These are phyloP conservation scores for Starmera dryadoides DNA, from an alignment of 805 yeast species.

Conservation along the genomic window DNA sequence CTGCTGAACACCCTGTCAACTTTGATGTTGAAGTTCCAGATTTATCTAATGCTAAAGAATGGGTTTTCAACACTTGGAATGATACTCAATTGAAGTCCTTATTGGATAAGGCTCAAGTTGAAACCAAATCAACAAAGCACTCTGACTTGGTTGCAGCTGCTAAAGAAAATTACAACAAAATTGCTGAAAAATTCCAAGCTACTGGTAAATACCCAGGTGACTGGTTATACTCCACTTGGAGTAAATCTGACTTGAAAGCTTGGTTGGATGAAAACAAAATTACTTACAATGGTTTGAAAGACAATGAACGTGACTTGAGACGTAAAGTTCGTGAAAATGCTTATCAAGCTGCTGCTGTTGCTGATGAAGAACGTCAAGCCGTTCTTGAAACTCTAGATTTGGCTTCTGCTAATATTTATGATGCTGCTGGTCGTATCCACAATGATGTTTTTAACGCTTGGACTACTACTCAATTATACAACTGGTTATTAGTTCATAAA, in stretches of 20 bases:
- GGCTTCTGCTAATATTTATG: constrained; percentile 27
- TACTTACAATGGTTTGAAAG: constrained; percentile 26
- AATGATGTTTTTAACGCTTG: constrained; percentile 42
- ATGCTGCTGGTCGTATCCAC: constrained; percentile 31
- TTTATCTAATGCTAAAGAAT: constrained; percentile 22
- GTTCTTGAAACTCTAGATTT: constrained; percentile 34
- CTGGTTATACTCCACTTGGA: constrained; percentile 50
- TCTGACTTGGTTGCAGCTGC: constrained; percentile 36
- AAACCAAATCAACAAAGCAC: constrained; percentile 21
- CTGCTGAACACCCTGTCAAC: too few relatives aligned
- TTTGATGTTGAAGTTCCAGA: background rate
- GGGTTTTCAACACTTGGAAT: constrained; percentile 40
- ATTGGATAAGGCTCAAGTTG: constrained; percentile 25
- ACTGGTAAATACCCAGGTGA: constrained; percentile 43
- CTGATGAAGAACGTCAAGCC: constrained; percentile 29
- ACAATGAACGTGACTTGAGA: constrained; percentile 38
- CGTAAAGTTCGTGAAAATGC: constrained; percentile 37
- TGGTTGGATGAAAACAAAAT: constrained; percentile 44
- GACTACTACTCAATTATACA: constrained; percentile 46
- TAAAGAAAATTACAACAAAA: constrained; percentile 31
- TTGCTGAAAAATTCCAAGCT: constrained; percentile 27
- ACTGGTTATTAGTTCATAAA: constrained; percentile 45
- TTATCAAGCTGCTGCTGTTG: constrained; percentile 33
- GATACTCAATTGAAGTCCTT: constrained; percentile 24
- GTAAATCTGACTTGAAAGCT: constrained; percentile 34